A percentile compares a stretch with the other conserved stretches of the same genome.
These are phyloP conservation scores for Aureobasidium subglaciale DNA, from an alignment of 2,329 filamentous ascomycete genomes.

Conservation along the genomic window DNA sequence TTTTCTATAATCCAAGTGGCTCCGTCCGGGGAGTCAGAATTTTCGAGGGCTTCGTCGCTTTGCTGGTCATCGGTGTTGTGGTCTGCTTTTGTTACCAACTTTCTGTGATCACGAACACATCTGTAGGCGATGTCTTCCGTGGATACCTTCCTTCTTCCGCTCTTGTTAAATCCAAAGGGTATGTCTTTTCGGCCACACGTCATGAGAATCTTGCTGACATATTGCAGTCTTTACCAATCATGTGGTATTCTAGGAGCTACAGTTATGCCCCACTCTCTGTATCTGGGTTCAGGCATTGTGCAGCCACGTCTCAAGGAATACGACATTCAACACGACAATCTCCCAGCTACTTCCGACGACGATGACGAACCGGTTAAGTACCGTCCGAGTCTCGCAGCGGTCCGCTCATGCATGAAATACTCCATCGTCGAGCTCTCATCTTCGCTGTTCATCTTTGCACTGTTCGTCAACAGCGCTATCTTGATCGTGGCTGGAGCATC, in stretches of 20 bases:
- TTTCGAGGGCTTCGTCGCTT: constrained; percentile 59
- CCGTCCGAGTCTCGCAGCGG: constrained; percentile 33
- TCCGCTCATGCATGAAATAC: constrained; percentile 34
- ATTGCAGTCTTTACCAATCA: constrained; percentile 53
- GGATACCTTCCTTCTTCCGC: constrained; percentile 58
- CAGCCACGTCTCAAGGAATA: constrained; percentile 60
- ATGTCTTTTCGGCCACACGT: constrained; percentile 15
- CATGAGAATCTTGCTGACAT: constrained; percentile 17
- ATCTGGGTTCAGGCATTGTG: constrained; percentile 62
- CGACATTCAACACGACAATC: constrained; percentile 40
- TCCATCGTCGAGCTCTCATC: constrained; percentile 34
- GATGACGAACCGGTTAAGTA: constrained; percentile 27
- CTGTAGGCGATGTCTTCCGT: constrained; percentile 53
- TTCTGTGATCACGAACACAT: constrained; percentile 51
- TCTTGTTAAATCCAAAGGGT: constrained; percentile 52
- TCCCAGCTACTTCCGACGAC: constrained; percentile 24
- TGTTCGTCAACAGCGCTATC: constrained; percentile 38
- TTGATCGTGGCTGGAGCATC: constrained; percentile 59
- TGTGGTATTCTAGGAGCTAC: constrained; percentile 73
- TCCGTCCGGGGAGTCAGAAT: constrained; percentile 52
- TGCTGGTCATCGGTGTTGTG: constrained; percentile 60
- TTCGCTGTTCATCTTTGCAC: constrained; percentile 36
- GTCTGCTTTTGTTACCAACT: constrained; percentile 66
- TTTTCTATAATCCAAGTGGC: constrained; percentile 56
- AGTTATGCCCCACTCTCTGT: constrained; percentile 64